Conservation (phyloP, 495 filamentous ascomycete genomes). For the Annulohypoxylon stygium region DNA sequence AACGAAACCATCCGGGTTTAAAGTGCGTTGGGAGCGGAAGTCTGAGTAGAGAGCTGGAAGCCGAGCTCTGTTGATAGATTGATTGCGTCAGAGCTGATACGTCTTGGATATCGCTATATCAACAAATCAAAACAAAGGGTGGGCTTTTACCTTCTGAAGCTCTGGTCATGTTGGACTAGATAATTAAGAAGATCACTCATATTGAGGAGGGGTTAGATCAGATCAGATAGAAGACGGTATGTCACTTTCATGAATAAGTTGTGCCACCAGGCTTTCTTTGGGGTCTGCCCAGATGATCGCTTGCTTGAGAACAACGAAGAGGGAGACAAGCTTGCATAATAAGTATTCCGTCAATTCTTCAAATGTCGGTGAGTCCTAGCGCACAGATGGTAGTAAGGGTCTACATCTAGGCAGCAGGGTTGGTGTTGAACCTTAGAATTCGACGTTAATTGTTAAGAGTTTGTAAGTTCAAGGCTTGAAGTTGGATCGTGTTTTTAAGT, state of each 20-base stretch:
- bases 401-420: constrained; percentile 17
- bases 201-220: constrained; percentile 18
- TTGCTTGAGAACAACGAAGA: neutral
- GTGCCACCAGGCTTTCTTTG: neutral
- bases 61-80: constrained; percentile 69
- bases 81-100: constrained; percentile 3
- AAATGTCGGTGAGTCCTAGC: constrained; percentile 28
- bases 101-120: neutral
- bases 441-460: constrained; percentile 12
- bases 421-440: neutral
- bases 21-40: constrained; percentile 79
- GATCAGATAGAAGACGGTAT: constrained; percentile 22
- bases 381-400: constrained; percentile 8
- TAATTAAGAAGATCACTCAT: constrained; percentile 61
- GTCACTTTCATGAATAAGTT: constrained; percentile 5
- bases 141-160: constrained; percentile 57
- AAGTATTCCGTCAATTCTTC: neutral
- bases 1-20: constrained; percentile 90
- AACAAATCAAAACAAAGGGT: neutral
- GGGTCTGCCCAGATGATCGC: neutral
- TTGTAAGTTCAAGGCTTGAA: constrained; percentile 16
- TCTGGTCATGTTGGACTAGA: constrained; percentile 60
- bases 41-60: constrained; percentile 95
- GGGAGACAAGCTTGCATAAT: constrained; percentile 18
- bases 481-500: constrained; percentile 6